Evolutionary conservation across 305 asterid genomes (phyloP), one percentile per base, ranked within the genome.

Genomic region (Fraxinus xanthoxyloides): DNA sequence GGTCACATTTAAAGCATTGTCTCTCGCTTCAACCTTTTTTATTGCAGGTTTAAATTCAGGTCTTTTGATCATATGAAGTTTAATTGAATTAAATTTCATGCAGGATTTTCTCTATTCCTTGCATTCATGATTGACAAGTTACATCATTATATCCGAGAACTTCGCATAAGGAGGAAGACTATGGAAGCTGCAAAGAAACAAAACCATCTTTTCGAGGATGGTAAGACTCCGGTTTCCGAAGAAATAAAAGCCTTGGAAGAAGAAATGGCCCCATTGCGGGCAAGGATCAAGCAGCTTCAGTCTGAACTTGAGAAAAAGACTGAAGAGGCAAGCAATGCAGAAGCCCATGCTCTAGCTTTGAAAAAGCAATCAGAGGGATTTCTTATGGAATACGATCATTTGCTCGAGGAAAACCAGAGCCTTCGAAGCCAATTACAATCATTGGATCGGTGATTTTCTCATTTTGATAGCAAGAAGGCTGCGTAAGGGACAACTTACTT

Each of bases 131-230:
- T 65, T 12, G 73, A 65, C 35, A 65, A 65, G n/a, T 26, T 65
- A 26, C 73, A 65, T 26, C 73, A 65, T 10, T 65, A 65, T 26
- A 65, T 65, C 73, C 73, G 73, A 65, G 73, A 65, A 65, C 73
- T 65, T 65, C 73, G 73, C 73, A 65, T 26, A 65, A 24, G 35
- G 35, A 65, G 73, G 73, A 65, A 65, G 35, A 65, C 73, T 0
- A 65, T 65, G 73, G 73, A 65, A 65, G 73, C 73, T 26, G 73
- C 73, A 23, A 65, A 65, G 73, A 65, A 65, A 65, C 73, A 65
- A 65, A 65, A 65, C 73, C 32, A 19, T 26, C 34, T 10, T 24
- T 65, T 65, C 3, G 73, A 65, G 34, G 73, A 65, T 24, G 28
- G 34, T 3, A 65, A 65, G 34, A 23, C 34, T 24, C 73, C 7